phyloP scores from a whole-genome alignment of 352 stramenopile species.

The Globisporangium abappressorium region DNA sequence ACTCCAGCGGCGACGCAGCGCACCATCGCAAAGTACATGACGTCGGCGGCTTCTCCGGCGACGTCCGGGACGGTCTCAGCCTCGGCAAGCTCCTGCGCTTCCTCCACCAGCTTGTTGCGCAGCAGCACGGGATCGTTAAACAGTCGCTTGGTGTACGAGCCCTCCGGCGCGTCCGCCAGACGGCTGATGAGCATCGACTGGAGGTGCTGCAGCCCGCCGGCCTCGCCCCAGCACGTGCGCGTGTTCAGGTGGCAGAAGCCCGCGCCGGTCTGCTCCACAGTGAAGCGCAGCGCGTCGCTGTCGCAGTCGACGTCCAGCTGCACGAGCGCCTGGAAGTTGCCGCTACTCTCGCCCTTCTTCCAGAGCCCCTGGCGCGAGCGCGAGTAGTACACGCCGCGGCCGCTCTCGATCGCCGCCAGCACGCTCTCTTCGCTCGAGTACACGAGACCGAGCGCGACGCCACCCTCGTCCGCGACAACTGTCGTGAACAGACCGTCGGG shows the following conservation, averaged over 20 bases:
- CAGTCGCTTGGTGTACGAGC: constrained; percentile 95
- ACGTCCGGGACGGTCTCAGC: constrained; percentile 85
- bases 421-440: constrained; percentile 95
- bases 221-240: constrained; percentile 92
- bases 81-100: constrained; percentile 93
- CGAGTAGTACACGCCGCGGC: constrained; percentile 94
- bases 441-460: constrained; percentile 90
- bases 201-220: constrained; percentile 85
- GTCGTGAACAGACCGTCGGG: constrained; percentile 92
- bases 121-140: constrained; percentile 92
- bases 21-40: constrained; percentile 97
- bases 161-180: constrained; percentile 83
- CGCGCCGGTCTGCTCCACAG: constrained; percentile 82
- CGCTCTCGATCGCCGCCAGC: constrained; percentile 80
- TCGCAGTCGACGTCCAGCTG: constrained; percentile 95
- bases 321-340: constrained; percentile 92
- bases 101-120: constrained; percentile 96
- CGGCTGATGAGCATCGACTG: constrained; percentile 87
- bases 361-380: constrained; percentile 89
- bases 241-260: constrained; percentile 89
- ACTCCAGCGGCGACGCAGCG: constrained; percentile 89
- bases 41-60: constrained; percentile 93
- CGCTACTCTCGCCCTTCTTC: constrained; percentile 96
- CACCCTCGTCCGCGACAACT: constrained; percentile 90
- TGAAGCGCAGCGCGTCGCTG: constrained; percentile 94